These are phyloP conservation scores for Amylostereum chailletii DNA, from an alignment of 1,284 basidiomycete species.

Conservation along the genomic window DNA sequence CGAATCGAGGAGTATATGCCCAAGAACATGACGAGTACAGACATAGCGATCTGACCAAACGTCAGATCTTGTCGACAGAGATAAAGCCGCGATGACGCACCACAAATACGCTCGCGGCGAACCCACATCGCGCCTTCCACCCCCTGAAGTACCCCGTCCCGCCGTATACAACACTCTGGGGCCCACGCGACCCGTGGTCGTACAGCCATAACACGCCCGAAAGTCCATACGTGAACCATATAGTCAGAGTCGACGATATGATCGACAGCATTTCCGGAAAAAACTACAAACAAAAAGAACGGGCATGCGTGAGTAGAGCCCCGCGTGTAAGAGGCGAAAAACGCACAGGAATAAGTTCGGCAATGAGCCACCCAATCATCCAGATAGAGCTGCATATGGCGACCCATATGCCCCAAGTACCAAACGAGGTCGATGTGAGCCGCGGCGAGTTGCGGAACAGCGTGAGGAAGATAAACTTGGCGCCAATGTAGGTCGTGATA, in stretches of 20 bases:
- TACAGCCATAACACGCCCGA: conserved; percentile 5
- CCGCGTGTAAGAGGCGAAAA: background rate
- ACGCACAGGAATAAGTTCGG: background rate
- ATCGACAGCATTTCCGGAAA: conserved; percentile 4
- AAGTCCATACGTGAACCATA: conserved; percentile 5
- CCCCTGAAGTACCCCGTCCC: background rate
- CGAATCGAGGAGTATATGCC: conserved; percentile 3
- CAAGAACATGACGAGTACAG: conserved; percentile 3
- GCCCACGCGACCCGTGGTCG: conserved; percentile 1
- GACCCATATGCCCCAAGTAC: conserved; percentile 3
- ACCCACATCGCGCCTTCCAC: background rate
- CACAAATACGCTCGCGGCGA: conserved; percentile 2
- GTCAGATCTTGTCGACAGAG: background rate
- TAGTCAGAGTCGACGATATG: conserved; percentile 2
- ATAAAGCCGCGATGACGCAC: background rate
- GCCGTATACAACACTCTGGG: background rate
- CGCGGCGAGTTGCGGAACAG: conserved; percentile 3
- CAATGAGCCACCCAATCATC: conserved; percentile 1
- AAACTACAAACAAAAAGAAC: background rate
- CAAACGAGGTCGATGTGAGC: conserved; percentile 1
- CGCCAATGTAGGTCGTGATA: conserved; percentile 1
- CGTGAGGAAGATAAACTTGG: conserved; percentile 5
- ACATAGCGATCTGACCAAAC: conserved; percentile 1
- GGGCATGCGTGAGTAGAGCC: too few relatives aligned
- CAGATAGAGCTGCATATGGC: conserved; percentile 1